A percentile compares a stretch with the other conserved stretches of the same genome.
Evolutionary conservation across 129 eudicot species (phyloP).

Genomic region (Mikania micrantha): DNA sequence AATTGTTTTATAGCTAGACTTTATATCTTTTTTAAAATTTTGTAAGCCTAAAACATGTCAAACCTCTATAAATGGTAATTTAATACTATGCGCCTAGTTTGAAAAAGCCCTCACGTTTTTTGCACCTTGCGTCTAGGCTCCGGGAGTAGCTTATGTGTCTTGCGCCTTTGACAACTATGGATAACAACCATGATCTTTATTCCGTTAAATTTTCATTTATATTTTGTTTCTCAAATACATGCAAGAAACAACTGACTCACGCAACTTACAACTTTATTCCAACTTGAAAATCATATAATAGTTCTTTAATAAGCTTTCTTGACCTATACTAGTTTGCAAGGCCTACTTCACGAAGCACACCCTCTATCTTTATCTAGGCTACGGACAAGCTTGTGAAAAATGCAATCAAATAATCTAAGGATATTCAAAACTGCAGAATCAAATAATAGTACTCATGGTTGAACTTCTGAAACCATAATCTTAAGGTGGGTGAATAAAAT

Average conservation of each 20-base stretch:
- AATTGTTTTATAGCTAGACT: too few species aligned
- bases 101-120: too few species aligned
- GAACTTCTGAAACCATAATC: background rate
- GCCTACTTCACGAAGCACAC: conserved; percentile 8
- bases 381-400: background rate
- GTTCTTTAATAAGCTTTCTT: background rate
- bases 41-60: too few species aligned
- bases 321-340: background rate
- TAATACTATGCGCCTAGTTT: too few species aligned
- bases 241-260: background rate
- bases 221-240: background rate
- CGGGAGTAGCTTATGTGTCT: too few species aligned
- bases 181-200: background rate
- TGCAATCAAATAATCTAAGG: background rate
- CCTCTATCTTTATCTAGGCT: background rate
- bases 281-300: background rate
- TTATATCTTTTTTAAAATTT: too few species aligned
- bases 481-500: background rate
- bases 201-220: background rate
- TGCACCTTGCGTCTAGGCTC: too few species aligned
- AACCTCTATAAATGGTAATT: too few species aligned
- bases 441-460: background rate
- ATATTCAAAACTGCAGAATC: background rate
- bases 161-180: too few species aligned
- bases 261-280: background rate